Evolutionary conservation across 2,329 filamentous ascomycete genomes (phyloP).

Genomic region (Claviceps lovelessii): DNA sequence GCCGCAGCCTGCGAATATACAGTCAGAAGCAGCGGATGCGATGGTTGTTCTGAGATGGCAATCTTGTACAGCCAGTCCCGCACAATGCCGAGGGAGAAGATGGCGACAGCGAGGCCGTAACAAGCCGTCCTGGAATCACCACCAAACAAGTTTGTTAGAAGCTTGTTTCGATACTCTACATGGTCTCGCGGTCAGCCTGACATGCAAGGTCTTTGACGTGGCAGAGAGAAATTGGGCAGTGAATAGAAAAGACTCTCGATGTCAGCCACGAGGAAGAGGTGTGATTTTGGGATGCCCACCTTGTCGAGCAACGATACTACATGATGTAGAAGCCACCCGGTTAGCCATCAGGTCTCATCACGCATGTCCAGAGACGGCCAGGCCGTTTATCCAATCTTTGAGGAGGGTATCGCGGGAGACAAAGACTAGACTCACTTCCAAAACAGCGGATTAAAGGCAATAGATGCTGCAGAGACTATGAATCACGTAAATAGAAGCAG

Average conservation of each 20-base stretch:
- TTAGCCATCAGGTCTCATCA: neutral
- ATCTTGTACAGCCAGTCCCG: constrained; percentile 79
- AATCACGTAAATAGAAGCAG: neutral
- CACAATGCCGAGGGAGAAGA: constrained; percentile 82
- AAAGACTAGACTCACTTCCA: constrained; percentile 67
- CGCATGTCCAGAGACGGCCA: neutral
- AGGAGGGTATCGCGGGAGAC: neutral
- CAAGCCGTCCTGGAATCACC: constrained; percentile 67
- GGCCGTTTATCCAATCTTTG: neutral
- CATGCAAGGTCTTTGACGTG: no score
- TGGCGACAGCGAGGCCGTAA: constrained; percentile 75
- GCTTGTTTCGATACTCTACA: constrained; percentile 78
- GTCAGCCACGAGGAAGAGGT: neutral
- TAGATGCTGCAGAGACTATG: constrained; percentile 63
- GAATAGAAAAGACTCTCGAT: neutral
- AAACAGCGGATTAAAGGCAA: constrained; percentile 95
- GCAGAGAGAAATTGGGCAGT: no score
- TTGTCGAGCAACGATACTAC: constrained; percentile 68
- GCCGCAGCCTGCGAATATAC: constrained; percentile 47
- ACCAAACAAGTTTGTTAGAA: constrained; percentile 74
- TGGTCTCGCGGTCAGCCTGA: constrained; percentile 3
- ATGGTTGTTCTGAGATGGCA: constrained; percentile 62
- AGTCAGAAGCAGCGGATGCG: constrained; percentile 56
- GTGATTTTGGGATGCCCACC: constrained; percentile 30
- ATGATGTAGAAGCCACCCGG: neutral